A percentile compares a stretch with the other conserved stretches of the same genome.
phyloP scores from a whole-genome alignment of 768 basidiomycete species.

The Amanita inopinata region DNA sequence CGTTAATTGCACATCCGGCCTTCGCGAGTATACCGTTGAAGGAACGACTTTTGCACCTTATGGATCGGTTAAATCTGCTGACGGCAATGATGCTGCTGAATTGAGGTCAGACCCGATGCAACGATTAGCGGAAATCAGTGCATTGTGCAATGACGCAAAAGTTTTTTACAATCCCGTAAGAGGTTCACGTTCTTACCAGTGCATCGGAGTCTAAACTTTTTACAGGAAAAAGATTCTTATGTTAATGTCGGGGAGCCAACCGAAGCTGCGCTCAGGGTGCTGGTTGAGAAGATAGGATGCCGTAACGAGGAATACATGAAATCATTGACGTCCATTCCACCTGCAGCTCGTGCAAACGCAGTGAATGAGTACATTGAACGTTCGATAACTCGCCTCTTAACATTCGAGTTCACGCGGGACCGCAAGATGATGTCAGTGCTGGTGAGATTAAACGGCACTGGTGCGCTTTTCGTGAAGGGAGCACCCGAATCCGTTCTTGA shows the following conservation, averaged over 20 bases:
- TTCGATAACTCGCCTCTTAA: slow-evolving; percentile 70
- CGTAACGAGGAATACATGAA: slow-evolving; percentile 46
- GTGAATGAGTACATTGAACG: slow-evolving; percentile 79
- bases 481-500: slow-evolving; percentile 95
- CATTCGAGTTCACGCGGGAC: slow-evolving; percentile 96
- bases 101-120: slow-evolving; percentile 62
- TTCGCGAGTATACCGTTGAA: slow-evolving; percentile 71
- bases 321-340: slow-evolving; percentile 46
- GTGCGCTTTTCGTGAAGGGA: slow-evolving; percentile 89
- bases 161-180: slow-evolving; percentile 74
- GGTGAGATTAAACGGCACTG: slow-evolving; percentile 53
- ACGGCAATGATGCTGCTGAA: slow-evolving; percentile 53
- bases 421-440: slow-evolving; percentile 99
- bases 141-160: slow-evolving; percentile 93
- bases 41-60: slow-evolving; percentile 88
- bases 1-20: slow-evolving; percentile 43
- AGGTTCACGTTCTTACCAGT: not conserved
- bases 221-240: slow-evolving; percentile 72
- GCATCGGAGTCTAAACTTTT: slow-evolving; percentile 4
- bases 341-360: slow-evolving; percentile 62
- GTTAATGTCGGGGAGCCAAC: slow-evolving; percentile 91
- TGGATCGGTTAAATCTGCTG: slow-evolving; percentile 60
- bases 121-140: slow-evolving; percentile 82
- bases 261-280: slow-evolving; percentile 91
- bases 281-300: slow-evolving; percentile 90